Base-by-base conservation (phyloP, 495 filamentous ascomycete species). In the Daldinia childiae region DNA sequence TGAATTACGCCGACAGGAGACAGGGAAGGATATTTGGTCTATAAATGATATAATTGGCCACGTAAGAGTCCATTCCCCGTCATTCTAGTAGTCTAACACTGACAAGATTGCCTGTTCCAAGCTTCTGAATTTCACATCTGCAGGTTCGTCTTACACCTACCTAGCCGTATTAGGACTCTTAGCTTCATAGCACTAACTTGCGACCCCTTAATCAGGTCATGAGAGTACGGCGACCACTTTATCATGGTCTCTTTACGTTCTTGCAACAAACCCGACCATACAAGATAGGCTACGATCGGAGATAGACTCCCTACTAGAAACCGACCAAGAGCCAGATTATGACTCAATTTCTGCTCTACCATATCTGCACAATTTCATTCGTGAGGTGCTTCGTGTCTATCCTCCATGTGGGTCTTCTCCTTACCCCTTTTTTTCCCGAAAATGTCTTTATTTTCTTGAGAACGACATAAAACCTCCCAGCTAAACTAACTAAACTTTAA, bases 381-480 rank as follows among this genome's bases (percentile, higher is more conserved):
- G 64, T 21, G 83, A 86, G 51, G 74, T 79, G 0, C 72, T 84
- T 2, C 78, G 83, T 3, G 36, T 81, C n/a, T 77, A 75, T 51
- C 74, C 78, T 14, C 79, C 82, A 15, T 64, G 75, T 75, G 69
- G 30, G 73, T 66, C 38, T 11, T 56, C 57, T 27, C 39, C n/a
- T 15, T 30, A 9, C n/a, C n/a, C 15, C 48, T 34, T 34, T 17
- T 34, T 17, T 14, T 38, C 4, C 30, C 17, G n/a, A 48, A 48
- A 24, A 5, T 24, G 19, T 27, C 29, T 15, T 14, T 29, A 15
- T 19, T 29, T 45, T 17, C 19, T 15, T 11, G 1, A 57, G 27
- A 29, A 50, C 19, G 5, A 27, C 15, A 4, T 12, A 50, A 38
- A 0, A 38, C 11, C 12, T 1, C 19, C 21, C 1, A 38, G 12